Conservation (phyloP, 352 stramenopile genomes). For the Globisporangium irregulare region DNA sequence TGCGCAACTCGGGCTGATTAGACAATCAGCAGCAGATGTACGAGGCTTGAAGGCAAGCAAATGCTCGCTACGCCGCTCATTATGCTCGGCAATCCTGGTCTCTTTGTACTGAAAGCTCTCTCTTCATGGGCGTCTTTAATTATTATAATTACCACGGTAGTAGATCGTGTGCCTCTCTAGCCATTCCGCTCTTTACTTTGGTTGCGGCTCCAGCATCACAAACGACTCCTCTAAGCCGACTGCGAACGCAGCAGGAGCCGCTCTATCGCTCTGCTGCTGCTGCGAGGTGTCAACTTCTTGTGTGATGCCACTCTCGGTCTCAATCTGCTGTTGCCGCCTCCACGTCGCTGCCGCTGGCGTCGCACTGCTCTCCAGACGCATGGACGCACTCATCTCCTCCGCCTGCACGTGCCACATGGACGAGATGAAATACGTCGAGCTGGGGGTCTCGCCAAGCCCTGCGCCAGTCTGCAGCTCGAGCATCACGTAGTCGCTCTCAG, state of each 20-base stretch:
- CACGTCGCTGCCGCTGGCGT: not conserved
- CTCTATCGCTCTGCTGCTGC: slow-evolving; percentile 10
- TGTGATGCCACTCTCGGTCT: not conserved
- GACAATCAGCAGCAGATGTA: not conserved
- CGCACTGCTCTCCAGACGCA: slow-evolving; percentile 32
- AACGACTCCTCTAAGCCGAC: slow-evolving; percentile 64
- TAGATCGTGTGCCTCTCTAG: not conserved
- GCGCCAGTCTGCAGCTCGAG: slow-evolving; percentile 72
- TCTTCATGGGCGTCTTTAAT: not conserved
- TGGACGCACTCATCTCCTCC: slow-evolving; percentile 73
- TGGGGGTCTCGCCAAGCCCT: slow-evolving; percentile 37
- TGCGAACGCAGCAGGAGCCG: slow-evolving; percentile 6
- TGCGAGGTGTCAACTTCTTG: not conserved
- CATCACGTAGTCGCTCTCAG: slow-evolving; percentile 80
- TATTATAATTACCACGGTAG: slow-evolving; percentile 7
- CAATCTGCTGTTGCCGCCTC: slow-evolving; percentile 13
- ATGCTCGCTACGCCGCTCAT: not conserved
- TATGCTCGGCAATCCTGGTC: not conserved
- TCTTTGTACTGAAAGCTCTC: not conserved
- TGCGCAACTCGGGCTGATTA: not conserved
- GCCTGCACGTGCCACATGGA: slow-evolving; percentile 76
- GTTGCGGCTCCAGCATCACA: slow-evolving; percentile 62
- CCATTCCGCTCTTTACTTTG: slow-evolving; percentile 9
- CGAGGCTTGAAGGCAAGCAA: not conserved
- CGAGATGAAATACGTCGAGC: slow-evolving; percentile 81